Evolutionary conservation across 1,284 basidiomycete species (phyloP).

Genomic region (Ustilago sp.): DNA sequence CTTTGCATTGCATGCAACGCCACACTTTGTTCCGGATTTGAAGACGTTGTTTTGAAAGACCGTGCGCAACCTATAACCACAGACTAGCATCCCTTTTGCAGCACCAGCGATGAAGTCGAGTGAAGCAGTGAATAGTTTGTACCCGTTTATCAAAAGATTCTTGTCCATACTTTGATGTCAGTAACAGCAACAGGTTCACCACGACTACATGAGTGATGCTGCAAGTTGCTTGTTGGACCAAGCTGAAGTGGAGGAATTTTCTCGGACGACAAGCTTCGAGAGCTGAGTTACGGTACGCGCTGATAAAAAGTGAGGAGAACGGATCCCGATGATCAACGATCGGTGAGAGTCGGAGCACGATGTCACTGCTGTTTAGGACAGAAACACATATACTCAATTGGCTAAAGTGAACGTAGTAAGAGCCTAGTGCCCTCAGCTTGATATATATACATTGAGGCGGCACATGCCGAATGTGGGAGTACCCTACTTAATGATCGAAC

Average conservation of each 20-base stretch:
- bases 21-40: neutral
- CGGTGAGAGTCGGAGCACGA: too few relatives aligned
- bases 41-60: slow-evolving; percentile 9
- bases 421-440: too few relatives aligned
- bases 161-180: neutral
- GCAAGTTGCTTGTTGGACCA: neutral
- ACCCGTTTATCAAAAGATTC: neutral
- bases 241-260: slow-evolving; percentile 7
- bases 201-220: neutral
- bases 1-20: neutral
- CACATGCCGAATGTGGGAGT: too few relatives aligned
- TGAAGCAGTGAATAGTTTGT: neutral
- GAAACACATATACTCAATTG: too few relatives aligned
- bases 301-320: too few relatives aligned
- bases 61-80: neutral
- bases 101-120: too few relatives aligned
- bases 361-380: too few relatives aligned
- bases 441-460: too few relatives aligned
- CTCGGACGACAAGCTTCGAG: slow-evolving; percentile 23
- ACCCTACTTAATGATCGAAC: too few relatives aligned
- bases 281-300: neutral
- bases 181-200: neutral
- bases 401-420: too few relatives aligned
- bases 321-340: too few relatives aligned
- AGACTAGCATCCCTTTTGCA: slow-evolving; percentile 1